Conservation (phyloP, 1,139 yeast species). For the Taiozyma sp. region DNA sequence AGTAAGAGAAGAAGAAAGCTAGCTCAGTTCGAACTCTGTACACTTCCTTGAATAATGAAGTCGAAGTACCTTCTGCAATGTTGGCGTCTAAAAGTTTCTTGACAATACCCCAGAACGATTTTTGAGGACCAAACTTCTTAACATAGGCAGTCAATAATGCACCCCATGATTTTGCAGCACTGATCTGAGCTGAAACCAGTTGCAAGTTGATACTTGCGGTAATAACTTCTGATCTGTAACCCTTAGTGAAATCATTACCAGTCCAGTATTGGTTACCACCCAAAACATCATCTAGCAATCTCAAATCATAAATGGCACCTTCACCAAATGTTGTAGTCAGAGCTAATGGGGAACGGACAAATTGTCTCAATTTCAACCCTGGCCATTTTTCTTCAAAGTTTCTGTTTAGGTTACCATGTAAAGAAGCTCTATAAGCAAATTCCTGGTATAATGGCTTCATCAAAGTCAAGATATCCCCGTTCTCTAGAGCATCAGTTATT, state of each 20-base stretch:
- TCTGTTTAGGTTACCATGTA: constrained; percentile 40
- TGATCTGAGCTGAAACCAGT: constrained; percentile 60
- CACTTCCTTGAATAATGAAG: constrained; percentile 44
- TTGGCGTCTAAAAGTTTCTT: constrained; percentile 48
- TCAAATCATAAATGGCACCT: constrained; percentile 54
- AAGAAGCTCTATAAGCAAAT: constrained; percentile 38
- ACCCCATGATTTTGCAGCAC: constrained; percentile 73
- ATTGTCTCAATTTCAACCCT: constrained; percentile 43
- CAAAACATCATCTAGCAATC: constrained; percentile 59
- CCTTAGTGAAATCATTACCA: constrained; percentile 26
- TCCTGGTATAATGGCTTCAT: constrained; percentile 33
- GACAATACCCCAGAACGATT: constrained; percentile 40
- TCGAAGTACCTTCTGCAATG: constrained; percentile 48
- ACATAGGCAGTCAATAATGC: constrained; percentile 67
- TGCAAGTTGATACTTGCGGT: constrained; percentile 64
- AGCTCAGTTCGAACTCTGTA: constrained; percentile 64
- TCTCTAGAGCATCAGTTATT: constrained; percentile 41
- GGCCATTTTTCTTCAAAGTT: constrained; percentile 50
- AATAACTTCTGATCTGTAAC: constrained; percentile 47
- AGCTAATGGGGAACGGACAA: constrained; percentile 43
- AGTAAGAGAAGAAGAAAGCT: constrained; percentile 59
- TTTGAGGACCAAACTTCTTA: constrained; percentile 30
- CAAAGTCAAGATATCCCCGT: constrained; percentile 31
- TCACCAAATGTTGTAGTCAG: constrained; percentile 48
- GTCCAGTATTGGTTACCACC: constrained; percentile 46